A percentile compares a stretch with the other conserved stretches of the same genome.
Conservation (phyloP, 208 protist species). For the Trypanosoma lewisi region DNA sequence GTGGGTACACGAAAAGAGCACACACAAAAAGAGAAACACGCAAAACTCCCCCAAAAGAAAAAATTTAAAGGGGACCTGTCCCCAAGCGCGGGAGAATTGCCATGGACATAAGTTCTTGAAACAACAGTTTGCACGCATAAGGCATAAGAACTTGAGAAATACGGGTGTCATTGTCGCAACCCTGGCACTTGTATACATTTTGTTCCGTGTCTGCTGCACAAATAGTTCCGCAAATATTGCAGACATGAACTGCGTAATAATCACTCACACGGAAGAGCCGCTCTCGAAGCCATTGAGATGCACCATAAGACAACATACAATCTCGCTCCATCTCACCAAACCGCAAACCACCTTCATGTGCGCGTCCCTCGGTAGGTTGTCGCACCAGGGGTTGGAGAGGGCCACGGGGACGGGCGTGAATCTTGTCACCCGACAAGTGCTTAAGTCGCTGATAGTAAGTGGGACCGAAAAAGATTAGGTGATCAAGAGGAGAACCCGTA, state of each 20-base stretch:
- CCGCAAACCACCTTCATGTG: conserved; percentile 94
- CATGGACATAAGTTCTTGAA: conserved; percentile 98
- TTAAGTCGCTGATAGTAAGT: conserved; percentile 98
- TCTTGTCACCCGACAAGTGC: conserved; percentile 98
- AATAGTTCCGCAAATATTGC: conserved; percentile 93
- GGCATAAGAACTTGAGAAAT: conserved; percentile 94
- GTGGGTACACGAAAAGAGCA: too few relatives aligned
- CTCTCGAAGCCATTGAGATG: conserved; percentile 90
- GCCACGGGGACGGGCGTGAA: conserved; percentile 88
- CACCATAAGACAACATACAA: conserved; percentile 96
- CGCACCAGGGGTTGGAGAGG: conserved; percentile 89
- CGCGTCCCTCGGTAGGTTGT: conserved; percentile 95
- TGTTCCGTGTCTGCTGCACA: conserved; percentile 85
- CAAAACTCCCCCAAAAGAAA: neutral
- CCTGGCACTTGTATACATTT: conserved; percentile 78
- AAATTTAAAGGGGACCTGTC: conserved; percentile 36
- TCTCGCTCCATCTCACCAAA: conserved; percentile 99
- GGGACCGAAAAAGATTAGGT: conserved; percentile 94
- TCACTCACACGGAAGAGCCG: conserved; percentile 90
- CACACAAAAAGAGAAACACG: too few relatives aligned
- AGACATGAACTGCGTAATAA: conserved; percentile 91
- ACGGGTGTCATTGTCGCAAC: conserved; percentile 80
- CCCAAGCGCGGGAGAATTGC: conserved; percentile 90
- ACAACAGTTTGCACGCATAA: conserved; percentile 97
- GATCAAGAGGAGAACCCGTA: conserved; percentile 90